A percentile compares a stretch with the other conserved stretches of the same genome.
These are phyloP conservation scores for Chondrostereum purpureum DNA, from an alignment of 1,284 basidiomycete genomes.

Conservation along the genomic window DNA sequence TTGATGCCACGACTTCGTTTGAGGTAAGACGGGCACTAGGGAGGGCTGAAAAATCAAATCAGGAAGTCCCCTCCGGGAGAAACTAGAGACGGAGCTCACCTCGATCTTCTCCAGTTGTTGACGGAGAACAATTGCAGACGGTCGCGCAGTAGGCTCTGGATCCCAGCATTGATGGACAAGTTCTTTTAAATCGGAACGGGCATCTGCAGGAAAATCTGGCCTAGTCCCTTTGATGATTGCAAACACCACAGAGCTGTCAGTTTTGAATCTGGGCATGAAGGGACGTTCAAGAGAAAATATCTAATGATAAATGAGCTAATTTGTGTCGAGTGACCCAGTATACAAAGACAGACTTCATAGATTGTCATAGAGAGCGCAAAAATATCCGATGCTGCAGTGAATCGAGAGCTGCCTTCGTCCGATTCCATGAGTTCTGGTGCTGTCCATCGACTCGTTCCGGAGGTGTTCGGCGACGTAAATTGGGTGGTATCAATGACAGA, in stretches of 20 bases:
- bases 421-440: slow-evolving; percentile 22
- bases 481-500: slow-evolving; percentile 17
- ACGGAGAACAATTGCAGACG: slow-evolving; percentile 7
- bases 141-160: slow-evolving; percentile 8
- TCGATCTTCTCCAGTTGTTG: not conserved
- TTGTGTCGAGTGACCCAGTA: no score
- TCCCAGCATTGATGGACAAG: slow-evolving; percentile 16
- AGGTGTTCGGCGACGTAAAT: slow-evolving; percentile 19
- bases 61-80: no score
- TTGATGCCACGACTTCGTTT: no score
- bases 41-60: no score
- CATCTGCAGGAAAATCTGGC: slow-evolving; percentile 12
- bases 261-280: slow-evolving; percentile 15
- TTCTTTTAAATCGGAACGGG: not conserved
- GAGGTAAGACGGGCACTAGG: no score
- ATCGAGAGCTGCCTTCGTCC: slow-evolving; percentile 9
- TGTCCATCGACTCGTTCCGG: slow-evolving; percentile 19
- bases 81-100: no score
- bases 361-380: slow-evolving; percentile 20
- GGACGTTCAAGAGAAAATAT: no score
- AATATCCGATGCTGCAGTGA: slow-evolving; percentile 16
- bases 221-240: slow-evolving; percentile 13
- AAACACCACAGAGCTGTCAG: slow-evolving; percentile 16
- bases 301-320: no score
- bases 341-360: slow-evolving; percentile 17